These are phyloP conservation scores for Discostella stelligeroides DNA, from an alignment of 108 stramenopile genomes.

Conservation along the genomic window DNA sequence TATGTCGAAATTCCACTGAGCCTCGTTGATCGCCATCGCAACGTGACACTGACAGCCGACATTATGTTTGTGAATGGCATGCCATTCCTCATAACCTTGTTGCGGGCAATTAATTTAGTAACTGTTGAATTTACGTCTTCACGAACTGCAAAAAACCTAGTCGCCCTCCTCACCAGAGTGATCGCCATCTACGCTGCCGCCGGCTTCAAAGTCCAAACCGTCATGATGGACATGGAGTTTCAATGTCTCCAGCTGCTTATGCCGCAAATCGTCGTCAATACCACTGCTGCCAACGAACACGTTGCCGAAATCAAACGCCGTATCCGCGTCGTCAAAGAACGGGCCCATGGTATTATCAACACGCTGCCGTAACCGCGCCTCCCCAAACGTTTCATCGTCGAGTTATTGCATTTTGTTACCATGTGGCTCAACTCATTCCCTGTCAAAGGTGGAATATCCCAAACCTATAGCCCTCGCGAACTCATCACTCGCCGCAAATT, in stretches of 20 bases:
- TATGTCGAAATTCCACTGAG: slow-evolving; percentile 25
- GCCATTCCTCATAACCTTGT: slow-evolving; percentile 33
- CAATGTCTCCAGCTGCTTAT: slow-evolving; percentile 1
- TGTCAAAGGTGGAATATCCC: slow-evolving; percentile 36
- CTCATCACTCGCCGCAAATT: neutral
- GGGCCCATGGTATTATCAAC: slow-evolving; percentile 25
- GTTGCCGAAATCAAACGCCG: neutral
- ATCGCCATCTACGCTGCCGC: slow-evolving; percentile 9
- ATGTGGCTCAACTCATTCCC: slow-evolving; percentile 49
- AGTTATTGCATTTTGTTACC: slow-evolving; percentile 19
- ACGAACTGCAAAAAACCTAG: slow-evolving; percentile 12
- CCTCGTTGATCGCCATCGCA: slow-evolving; percentile 20
- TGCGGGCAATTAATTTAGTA: slow-evolving; percentile 25
- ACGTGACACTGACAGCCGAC: slow-evolving; percentile 39
- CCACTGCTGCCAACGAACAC: slow-evolving; percentile 20
- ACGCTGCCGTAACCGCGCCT: slow-evolving; percentile 39
- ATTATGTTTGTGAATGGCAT: slow-evolving; percentile 47
- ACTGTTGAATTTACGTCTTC: slow-evolving; percentile 4
- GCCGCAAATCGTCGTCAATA: slow-evolving; percentile 9
- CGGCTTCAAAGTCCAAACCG: slow-evolving; percentile 21
- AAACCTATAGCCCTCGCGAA: slow-evolving; percentile 31
- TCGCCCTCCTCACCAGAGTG: neutral
- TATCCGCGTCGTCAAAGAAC: slow-evolving; percentile 31
- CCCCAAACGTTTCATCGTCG: slow-evolving; percentile 24
- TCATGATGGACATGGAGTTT: slow-evolving; percentile 30